A percentile compares a stretch with the other conserved stretches of the same genome.
Evolutionary conservation across 306 rosid genomes (phyloP).

Genomic region (Purshia tridentata): DNA sequence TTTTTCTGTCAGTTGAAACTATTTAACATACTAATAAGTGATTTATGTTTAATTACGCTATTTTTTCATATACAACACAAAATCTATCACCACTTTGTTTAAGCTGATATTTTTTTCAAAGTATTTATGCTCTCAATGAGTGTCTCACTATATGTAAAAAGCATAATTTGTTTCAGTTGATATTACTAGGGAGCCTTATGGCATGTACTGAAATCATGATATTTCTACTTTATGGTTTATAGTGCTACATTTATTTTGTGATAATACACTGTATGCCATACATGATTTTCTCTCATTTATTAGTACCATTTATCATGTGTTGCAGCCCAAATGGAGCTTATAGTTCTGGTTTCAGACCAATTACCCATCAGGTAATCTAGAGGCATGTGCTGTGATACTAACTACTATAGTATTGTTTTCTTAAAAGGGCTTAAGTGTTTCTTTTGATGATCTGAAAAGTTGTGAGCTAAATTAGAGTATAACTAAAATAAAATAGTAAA

Average conservation of each 20-base stretch:
- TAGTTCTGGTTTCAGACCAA: slow-evolving; percentile 93
- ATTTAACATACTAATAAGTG: background rate
- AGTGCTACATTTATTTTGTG: background rate
- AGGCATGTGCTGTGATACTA: slow-evolving; percentile 42
- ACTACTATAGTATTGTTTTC: slow-evolving; percentile 16
- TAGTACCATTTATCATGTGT: slow-evolving; percentile 5
- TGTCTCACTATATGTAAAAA: background rate
- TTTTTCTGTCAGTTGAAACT: background rate
- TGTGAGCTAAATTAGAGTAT: background rate
- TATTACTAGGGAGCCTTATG: background rate
- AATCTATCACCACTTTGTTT: background rate
- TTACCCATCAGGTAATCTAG: slow-evolving; percentile 96
- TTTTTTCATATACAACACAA: background rate
- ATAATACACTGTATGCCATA: background rate
- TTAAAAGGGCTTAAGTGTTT: slow-evolving; percentile 3
- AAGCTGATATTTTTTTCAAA: background rate
- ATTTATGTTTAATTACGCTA: background rate
- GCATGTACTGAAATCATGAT: background rate
- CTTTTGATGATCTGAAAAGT: background rate
- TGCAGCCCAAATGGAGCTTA: slow-evolving; percentile 97
- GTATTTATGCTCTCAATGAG: background rate
- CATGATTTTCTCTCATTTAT: background rate
- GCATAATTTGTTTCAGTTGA: background rate
- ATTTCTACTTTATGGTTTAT: background rate
- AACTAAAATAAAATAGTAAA: background rate